Evolutionary conservation across 1,139 yeast genomes (phyloP).

Genomic region (Debaryomycetaceae sp.): DNA sequence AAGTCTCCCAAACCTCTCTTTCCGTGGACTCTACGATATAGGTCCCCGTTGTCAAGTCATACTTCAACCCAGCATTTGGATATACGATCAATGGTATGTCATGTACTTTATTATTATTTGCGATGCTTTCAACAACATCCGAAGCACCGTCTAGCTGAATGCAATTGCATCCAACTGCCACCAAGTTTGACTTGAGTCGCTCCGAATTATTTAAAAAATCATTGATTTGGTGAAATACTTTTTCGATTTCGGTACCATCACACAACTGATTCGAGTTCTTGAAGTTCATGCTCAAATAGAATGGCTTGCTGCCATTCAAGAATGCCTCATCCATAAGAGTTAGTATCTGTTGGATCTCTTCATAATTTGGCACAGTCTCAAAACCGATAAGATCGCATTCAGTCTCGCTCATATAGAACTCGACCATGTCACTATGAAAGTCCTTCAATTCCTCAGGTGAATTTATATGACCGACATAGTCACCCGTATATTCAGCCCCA

Average conservation of each 20-base stretch:
- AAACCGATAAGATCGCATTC: slow-evolving; percentile 53
- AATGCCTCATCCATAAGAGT: slow-evolving; percentile 20
- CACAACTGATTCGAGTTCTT: slow-evolving; percentile 19
- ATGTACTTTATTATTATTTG: slow-evolving; percentile 7
- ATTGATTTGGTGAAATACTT: slow-evolving; percentile 18
- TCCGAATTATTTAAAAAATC: slow-evolving; percentile 8
- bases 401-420: slow-evolving; percentile 28
- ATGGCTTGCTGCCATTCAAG: slow-evolving; percentile 20
- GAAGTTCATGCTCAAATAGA: slow-evolving; percentile 29
- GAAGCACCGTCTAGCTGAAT: slow-evolving; percentile 24
- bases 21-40: slow-evolving; percentile 7
- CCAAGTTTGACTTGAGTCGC: slow-evolving; percentile 12
- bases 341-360: slow-evolving; percentile 43
- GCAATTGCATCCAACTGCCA: slow-evolving; percentile 43
- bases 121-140: slow-evolving; percentile 15
- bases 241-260: slow-evolving; percentile 30
- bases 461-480: slow-evolving; percentile 34
- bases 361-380: slow-evolving; percentile 61
- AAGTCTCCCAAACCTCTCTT: slow-evolving; percentile 21
- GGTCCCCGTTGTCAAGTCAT: slow-evolving; percentile 12
- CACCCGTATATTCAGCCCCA: slow-evolving; percentile 69
- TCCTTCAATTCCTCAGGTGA: slow-evolving; percentile 24
- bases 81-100: slow-evolving; percentile 26
- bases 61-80: slow-evolving; percentile 39
- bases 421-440: slow-evolving; percentile 50